Percentiles rank a stretch among this genome's conserved stretches.
These are phyloP conservation scores for Bidens hawaiensis DNA, from an alignment of 140 eudicot species.

Conservation along the genomic window DNA sequence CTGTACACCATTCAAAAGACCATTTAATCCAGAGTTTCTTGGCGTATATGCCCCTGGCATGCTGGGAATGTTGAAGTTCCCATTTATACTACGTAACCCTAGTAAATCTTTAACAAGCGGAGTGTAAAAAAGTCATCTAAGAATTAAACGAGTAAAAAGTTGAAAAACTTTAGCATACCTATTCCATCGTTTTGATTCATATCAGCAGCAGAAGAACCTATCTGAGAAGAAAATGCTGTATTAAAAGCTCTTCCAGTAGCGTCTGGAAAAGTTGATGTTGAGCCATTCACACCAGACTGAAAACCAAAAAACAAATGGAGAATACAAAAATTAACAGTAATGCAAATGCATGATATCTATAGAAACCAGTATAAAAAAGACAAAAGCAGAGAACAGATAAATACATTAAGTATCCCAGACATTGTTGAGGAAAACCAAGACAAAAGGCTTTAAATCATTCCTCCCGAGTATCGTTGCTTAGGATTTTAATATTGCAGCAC, in stretches of 20 bases:
- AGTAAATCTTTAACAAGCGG: constrained; percentile 34
- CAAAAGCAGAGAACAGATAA: constrained; percentile 6
- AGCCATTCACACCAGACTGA: constrained; percentile 70
- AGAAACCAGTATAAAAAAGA: background rate
- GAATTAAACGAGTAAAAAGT: constrained; percentile 7
- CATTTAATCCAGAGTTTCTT: constrained; percentile 59
- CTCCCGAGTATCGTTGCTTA: constrained; percentile 16
- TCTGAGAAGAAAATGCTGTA: constrained; percentile 58
- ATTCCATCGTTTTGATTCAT: constrained; percentile 49
- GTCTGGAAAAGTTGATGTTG: constrained; percentile 61
- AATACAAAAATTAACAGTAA: background rate
- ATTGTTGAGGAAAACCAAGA: constrained; percentile 33
- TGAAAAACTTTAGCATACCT: constrained; percentile 14
- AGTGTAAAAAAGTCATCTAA: constrained; percentile 10
- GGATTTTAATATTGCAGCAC: constrained; percentile 6
- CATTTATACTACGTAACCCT: constrained; percentile 71
- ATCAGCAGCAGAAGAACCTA: constrained; percentile 62
- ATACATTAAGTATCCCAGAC: constrained; percentile 67
- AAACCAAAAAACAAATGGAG: constrained; percentile 16
- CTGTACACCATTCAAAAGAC: constrained; percentile 65
- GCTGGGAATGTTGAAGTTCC: constrained; percentile 58
- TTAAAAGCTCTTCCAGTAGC: constrained; percentile 59
- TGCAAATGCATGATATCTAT: background rate
- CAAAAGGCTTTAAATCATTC: constrained; percentile 37
- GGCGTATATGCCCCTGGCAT: constrained; percentile 68